Evolutionary conservation across 768 basidiomycete species (phyloP).

Genomic region (Russula foetens): DNA sequence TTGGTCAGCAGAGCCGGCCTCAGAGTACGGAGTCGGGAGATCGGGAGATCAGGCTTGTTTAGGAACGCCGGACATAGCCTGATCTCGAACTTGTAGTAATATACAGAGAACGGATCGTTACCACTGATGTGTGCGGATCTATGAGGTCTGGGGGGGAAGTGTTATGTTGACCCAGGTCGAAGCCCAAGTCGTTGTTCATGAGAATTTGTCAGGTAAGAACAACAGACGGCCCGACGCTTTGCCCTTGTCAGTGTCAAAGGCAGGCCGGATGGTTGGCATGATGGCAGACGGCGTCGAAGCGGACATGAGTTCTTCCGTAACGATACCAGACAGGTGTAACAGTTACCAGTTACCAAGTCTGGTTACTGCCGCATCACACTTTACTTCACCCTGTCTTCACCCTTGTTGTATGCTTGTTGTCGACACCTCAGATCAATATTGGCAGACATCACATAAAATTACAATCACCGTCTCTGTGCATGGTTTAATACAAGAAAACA

Average conservation of each 20-base stretch:
- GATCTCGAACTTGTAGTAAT: constrained; percentile 94
- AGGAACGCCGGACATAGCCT: constrained; percentile 79
- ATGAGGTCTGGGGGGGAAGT: no score
- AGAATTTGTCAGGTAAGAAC: constrained; percentile 68
- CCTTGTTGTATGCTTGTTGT: not conserved
- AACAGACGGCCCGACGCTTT: constrained; percentile 55
- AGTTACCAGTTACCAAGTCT: not conserved
- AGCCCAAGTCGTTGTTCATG: constrained; percentile 49
- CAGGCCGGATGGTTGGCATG: constrained; percentile 43
- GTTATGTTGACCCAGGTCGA: constrained; percentile 45
- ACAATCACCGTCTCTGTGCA: not conserved
- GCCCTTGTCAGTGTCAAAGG: constrained; percentile 55
- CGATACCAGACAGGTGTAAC: constrained; percentile 5
- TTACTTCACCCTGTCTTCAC: no score
- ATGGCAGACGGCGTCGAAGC: constrained; percentile 27
- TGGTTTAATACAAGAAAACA: not conserved
- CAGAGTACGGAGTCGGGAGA: constrained; percentile 38
- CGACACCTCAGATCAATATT: not conserved
- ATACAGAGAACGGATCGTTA: not conserved
- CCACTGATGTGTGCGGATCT: not conserved
- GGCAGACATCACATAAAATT: not conserved
- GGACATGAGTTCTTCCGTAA: constrained; percentile 4
- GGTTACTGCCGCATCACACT: no score
- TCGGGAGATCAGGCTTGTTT: constrained; percentile 68
- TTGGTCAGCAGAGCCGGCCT: constrained; percentile 24